phyloP scores from a whole-genome alignment of 768 basidiomycete species.

The Leccinellum albellum region DNA sequence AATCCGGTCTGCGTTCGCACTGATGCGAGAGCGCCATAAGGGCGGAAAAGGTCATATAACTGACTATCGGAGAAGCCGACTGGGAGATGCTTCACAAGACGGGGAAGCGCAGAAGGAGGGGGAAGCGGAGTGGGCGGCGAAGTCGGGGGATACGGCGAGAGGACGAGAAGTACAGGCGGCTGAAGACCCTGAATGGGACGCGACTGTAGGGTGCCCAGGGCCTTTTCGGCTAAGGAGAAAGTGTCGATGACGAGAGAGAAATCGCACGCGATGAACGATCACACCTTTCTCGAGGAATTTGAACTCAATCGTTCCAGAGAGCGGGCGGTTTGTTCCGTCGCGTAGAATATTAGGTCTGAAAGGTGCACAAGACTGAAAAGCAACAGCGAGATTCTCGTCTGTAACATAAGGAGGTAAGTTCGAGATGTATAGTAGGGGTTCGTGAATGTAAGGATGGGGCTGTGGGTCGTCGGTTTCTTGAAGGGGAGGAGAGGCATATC shows the following conservation, averaged over 20 bases:
- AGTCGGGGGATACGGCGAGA: constrained; percentile 84
- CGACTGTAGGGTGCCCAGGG: constrained; percentile 77
- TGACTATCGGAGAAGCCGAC: constrained; percentile 60
- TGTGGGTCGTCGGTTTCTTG: constrained; percentile 32
- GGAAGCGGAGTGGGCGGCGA: constrained; percentile 71
- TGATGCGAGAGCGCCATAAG: constrained; percentile 80
- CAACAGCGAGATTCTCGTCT: constrained; percentile 73
- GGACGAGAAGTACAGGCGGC: constrained; percentile 57
- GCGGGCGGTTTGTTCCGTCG: constrained; percentile 47
- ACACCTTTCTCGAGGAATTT: constrained; percentile 76
- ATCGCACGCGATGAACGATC: constrained; percentile 20
- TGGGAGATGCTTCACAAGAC: constrained; percentile 84
- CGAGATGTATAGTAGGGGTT: constrained; percentile 78
- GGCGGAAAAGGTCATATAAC: constrained; percentile 82
- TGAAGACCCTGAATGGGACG: constrained; percentile 61
- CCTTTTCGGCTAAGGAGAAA: constrained; percentile 69
- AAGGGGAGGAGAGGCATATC: constrained; percentile 32
- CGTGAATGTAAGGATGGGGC: constrained; percentile 80
- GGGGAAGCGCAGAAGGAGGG: constrained; percentile 70
- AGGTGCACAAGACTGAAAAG: constrained; percentile 72
- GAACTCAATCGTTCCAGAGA: constrained; percentile 81
- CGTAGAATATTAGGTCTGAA: constrained; percentile 76
- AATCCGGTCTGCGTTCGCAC: constrained; percentile 71
- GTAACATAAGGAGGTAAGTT: constrained; percentile 68
- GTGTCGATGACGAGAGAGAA: constrained; percentile 4